A percentile compares a stretch with the other conserved stretches of the same genome.
Conservation (phyloP, 2,329 filamentous ascomycete species). For the Talaromyces atroroseus region DNA sequence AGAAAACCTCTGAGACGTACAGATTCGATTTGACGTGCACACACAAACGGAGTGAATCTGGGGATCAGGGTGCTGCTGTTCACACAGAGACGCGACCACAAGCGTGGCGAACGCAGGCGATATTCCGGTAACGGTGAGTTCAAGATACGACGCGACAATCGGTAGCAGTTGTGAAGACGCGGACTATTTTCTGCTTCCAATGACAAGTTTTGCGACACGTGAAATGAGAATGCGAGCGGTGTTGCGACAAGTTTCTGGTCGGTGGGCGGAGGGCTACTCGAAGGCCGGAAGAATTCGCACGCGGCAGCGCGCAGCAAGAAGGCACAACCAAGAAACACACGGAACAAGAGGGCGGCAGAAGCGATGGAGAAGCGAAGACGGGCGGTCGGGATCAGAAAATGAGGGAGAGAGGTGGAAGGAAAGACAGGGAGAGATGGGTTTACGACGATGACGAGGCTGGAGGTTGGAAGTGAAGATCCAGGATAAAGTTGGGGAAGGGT, state of each 20-base stretch:
- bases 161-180: neutral
- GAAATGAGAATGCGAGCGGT: neutral
- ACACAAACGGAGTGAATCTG: neutral
- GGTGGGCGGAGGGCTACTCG: neutral
- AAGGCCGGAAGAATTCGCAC: slow-evolving; percentile 2
- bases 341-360: slow-evolving; percentile 6
- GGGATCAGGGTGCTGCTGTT: neutral
- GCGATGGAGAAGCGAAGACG: slow-evolving; percentile 7
- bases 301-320: slow-evolving; percentile 10
- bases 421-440: neutral
- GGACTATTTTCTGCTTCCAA: neutral
- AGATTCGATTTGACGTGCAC: neutral
- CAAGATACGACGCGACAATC: slow-evolving; percentile 6
- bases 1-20: neutral
- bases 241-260: slow-evolving; percentile 3
- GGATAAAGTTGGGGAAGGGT: slow-evolving; percentile 19
- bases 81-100: slow-evolving; percentile 1
- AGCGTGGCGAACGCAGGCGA: neutral
- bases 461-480: slow-evolving; percentile 16
- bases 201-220: slow-evolving; percentile 1
- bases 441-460: slow-evolving; percentile 12
- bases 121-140: neutral
- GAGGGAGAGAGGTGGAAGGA: neutral
- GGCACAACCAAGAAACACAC: neutral
- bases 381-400: neutral